Conservation (phyloP, 768 basidiomycete species). For the Naganishia onofrii region DNA sequence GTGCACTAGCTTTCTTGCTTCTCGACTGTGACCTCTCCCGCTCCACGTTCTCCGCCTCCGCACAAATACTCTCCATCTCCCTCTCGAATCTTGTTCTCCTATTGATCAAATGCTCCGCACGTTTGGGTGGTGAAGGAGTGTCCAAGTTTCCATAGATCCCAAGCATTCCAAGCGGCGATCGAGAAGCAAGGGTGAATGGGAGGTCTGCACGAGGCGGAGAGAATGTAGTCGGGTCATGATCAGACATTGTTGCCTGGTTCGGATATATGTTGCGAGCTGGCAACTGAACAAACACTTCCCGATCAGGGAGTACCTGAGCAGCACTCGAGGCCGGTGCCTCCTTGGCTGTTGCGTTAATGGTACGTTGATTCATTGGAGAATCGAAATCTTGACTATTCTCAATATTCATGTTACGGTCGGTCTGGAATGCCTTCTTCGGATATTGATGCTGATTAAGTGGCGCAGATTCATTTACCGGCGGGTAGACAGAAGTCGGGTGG, state of each 20-base stretch:
- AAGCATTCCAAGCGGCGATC: constrained; percentile 2
- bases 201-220: neutral
- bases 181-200: neutral
- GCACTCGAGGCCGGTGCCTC: neutral
- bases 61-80: constrained; percentile 11
- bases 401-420: neutral
- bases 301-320: neutral
- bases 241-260: neutral
- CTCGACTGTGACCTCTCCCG: neutral
- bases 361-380: neutral
- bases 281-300: neutral
- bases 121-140: constrained; percentile 10
- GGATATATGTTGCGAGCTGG: neutral
- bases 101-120: constrained; percentile 3
- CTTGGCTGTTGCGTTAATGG: neutral
- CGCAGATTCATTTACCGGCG: neutral
- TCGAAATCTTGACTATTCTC: neutral
- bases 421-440: neutral
- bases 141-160: constrained; percentile 7
- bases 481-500: neutral
- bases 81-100: constrained; percentile 23
- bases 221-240: neutral
- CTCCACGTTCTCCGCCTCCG: neutral
- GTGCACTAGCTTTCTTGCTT: constrained; percentile 4
- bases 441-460: neutral